A percentile compares a stretch with the other conserved stretches of the same genome.
Evolutionary conservation across 352 stramenopile species (phyloP).

Genomic region (Phytophthora fragariae): DNA sequence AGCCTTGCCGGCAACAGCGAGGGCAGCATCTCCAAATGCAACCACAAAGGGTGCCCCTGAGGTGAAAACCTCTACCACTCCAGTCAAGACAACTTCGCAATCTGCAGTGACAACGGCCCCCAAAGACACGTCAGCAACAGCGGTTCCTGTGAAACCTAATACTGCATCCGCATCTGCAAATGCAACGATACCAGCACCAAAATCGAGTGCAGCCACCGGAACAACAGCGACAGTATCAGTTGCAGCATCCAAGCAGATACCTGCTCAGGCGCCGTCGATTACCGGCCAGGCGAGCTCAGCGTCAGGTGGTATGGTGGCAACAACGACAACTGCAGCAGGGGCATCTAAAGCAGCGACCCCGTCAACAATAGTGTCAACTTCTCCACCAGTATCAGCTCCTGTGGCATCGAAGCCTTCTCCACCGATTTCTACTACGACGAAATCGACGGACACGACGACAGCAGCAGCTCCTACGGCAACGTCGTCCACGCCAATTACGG

Average conservation of each 20-base stretch:
- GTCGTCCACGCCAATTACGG: background rate
- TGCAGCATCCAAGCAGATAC: background rate
- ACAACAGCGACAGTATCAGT: background rate
- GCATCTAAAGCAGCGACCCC: background rate
- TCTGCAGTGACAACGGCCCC: background rate
- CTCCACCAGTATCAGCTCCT: background rate
- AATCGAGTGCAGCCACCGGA: background rate
- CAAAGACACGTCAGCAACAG: background rate
- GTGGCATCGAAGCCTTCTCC: background rate
- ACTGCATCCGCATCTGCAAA: background rate
- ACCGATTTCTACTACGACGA: background rate
- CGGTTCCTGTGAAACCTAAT: background rate
- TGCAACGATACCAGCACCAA: conserved; percentile 1
- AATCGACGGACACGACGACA: background rate
- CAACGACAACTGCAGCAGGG: background rate
- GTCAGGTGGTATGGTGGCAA: background rate
- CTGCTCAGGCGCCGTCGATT: background rate
- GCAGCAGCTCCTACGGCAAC: background rate
- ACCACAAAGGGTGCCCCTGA: background rate
- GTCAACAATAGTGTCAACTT: background rate
- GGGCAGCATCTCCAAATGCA: background rate
- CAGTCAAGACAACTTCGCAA: background rate
- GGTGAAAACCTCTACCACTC: background rate
- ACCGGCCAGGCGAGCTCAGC: background rate
- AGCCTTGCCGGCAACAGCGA: background rate